Evolutionary conservation across 139 green algal genomes (phyloP).

Genomic region (Coelastrella sp.): DNA sequence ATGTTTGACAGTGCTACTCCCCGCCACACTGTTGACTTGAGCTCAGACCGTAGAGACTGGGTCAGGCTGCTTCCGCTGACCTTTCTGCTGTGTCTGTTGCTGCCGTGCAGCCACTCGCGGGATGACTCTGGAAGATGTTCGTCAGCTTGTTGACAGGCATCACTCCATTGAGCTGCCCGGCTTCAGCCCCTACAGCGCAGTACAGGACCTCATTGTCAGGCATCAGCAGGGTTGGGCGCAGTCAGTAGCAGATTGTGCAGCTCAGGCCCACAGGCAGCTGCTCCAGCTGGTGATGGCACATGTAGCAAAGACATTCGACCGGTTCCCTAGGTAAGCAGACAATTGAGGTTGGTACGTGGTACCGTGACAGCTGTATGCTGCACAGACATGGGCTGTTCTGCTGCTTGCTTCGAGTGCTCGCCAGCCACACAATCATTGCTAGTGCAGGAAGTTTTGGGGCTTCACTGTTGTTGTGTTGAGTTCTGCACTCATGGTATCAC

Average conservation of each 20-base stretch:
- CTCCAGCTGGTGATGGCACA: constrained; percentile 43
- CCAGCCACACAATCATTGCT: neutral
- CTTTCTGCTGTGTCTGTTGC: neutral
- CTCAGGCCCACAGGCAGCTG: constrained; percentile 23
- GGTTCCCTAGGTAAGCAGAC: constrained; percentile 7
- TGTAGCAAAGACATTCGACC: constrained; percentile 7
- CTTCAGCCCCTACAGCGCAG: constrained; percentile 45
- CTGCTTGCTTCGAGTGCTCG: no score
- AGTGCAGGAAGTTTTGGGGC: neutral
- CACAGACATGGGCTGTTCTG: neutral
- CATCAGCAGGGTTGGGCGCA: constrained; percentile 25
- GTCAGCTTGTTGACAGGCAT: constrained; percentile 33
- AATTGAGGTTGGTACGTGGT: no score
- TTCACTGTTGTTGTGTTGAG: neutral
- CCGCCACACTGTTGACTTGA: no score
- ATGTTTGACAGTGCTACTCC: no score
- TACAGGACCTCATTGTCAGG: constrained; percentile 32
- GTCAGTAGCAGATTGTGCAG: constrained; percentile 10
- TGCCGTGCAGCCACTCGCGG: neutral
- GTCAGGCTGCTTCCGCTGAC: neutral
- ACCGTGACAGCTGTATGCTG: neutral
- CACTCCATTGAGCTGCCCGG: constrained; percentile 47
- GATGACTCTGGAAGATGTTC: constrained; percentile 35
- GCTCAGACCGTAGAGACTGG: neutral
- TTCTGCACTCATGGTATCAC: neutral